A percentile compares a stretch with the other conserved stretches of the same genome.
These are phyloP conservation scores for Monilinia aucupariae DNA, from an alignment of 2,329 filamentous ascomycete genomes.

Conservation along the genomic window DNA sequence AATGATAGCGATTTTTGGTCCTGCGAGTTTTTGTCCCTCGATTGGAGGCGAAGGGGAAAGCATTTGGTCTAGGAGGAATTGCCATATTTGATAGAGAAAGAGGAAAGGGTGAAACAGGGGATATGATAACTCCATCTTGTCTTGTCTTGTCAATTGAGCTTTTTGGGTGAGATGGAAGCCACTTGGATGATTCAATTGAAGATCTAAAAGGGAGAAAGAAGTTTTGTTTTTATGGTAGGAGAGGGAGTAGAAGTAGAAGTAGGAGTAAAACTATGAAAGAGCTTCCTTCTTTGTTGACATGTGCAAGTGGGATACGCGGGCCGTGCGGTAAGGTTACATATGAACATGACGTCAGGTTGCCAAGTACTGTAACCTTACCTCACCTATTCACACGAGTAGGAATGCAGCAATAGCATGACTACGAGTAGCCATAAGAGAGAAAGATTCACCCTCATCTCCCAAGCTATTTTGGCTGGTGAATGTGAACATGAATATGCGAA, in stretches of 20 bases:
- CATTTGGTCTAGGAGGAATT: constrained; percentile 57
- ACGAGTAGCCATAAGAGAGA: no score
- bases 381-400: no score
- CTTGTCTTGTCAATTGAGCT: background rate
- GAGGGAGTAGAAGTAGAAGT: no score
- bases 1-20: constrained; percentile 64
- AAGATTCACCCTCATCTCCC: no score
- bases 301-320: constrained; percentile 1
- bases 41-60: constrained; percentile 66
- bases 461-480: no score
- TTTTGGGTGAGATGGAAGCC: background rate
- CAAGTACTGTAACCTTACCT: no score
- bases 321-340: background rate
- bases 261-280: background rate
- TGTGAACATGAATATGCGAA: no score
- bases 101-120: constrained; percentile 49
- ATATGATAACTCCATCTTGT: constrained; percentile 19
- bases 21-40: constrained; percentile 48
- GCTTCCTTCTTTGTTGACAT: background rate
- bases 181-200: background rate
- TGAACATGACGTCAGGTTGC: background rate
- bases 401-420: no score
- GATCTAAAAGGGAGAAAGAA: background rate
- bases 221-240: background rate
- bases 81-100: constrained; percentile 59